Evolutionary conservation across 2,329 filamentous ascomycete species (phyloP).

Genomic region (Hirsutella minnesotensis): DNA sequence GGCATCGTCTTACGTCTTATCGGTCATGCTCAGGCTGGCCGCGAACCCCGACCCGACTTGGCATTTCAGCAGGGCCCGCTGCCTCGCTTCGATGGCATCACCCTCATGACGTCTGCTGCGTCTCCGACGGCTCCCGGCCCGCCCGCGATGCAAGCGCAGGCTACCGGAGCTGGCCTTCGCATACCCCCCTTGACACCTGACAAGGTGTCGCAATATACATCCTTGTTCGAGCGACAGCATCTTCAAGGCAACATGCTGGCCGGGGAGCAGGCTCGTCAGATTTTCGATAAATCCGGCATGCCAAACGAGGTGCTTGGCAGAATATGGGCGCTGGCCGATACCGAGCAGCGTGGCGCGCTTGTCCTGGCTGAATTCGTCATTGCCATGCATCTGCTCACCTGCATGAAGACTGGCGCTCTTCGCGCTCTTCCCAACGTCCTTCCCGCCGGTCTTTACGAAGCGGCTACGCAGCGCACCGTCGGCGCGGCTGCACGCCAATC

Average conservation of each 20-base stretch:
- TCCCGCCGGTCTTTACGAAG: slow-evolving; percentile 80
- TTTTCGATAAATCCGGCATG: slow-evolving; percentile 86
- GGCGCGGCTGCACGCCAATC: slow-evolving; percentile 33
- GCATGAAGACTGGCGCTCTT: slow-evolving; percentile 74
- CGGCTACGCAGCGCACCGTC: slow-evolving; percentile 58
- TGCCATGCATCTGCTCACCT: slow-evolving; percentile 93
- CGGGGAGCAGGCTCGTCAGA: slow-evolving; percentile 79
- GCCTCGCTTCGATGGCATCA: slow-evolving; percentile 78
- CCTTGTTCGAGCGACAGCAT: slow-evolving; percentile 83
- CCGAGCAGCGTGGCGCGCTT: slow-evolving; percentile 79
- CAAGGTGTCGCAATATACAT: slow-evolving; percentile 79
- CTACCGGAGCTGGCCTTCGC: slow-evolving; percentile 59
- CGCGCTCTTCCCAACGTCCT: slow-evolving; percentile 68
- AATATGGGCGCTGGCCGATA: slow-evolving; percentile 93
- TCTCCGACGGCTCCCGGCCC: slow-evolving; percentile 31
- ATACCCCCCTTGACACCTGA: slow-evolving; percentile 82
- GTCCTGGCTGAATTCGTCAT: slow-evolving; percentile 90
- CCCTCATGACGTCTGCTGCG: slow-evolving; percentile 14
- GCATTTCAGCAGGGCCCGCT: slow-evolving; percentile 80
- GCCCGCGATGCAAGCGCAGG: slow-evolving; percentile 41
- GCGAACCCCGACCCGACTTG: slow-evolving; percentile 68
- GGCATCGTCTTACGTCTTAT: slow-evolving; percentile 88
- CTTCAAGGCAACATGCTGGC: slow-evolving; percentile 62
- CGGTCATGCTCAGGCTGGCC: slow-evolving; percentile 84
- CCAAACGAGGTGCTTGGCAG: slow-evolving; percentile 85